Evolutionary conservation across 805 yeast species (phyloP).

Genomic region (Zygotorulaspora danielsina): DNA sequence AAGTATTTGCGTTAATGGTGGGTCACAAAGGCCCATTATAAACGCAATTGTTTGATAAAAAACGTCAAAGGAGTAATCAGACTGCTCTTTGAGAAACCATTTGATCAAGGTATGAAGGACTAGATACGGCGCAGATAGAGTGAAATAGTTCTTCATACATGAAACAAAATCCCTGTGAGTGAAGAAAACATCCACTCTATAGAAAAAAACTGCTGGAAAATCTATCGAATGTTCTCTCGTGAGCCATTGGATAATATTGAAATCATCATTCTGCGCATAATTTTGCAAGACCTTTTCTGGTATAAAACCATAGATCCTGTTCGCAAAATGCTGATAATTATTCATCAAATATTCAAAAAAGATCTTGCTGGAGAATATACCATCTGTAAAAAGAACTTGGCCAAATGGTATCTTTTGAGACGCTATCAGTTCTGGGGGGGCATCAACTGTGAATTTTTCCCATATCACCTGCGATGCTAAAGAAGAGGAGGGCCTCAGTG

Average conservation of each 20-base stretch:
- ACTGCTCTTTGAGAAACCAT: constrained; percentile 8
- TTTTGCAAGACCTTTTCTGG: constrained; percentile 6
- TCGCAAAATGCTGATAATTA: constrained; percentile 2
- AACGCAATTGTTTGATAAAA: not conserved
- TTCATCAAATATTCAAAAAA: constrained; percentile 8
- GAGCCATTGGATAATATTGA: constrained; percentile 1
- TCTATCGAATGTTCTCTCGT: constrained; percentile 8
- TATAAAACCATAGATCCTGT: constrained; percentile 5
- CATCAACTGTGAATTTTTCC: constrained; percentile 14
- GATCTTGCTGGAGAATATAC: constrained; percentile 6
- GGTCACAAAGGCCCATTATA: not conserved
- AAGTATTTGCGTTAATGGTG: not conserved
- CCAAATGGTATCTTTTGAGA: not conserved
- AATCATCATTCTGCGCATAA: constrained; percentile 1
- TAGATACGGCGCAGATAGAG: constrained; percentile 6
- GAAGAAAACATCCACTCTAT: constrained; percentile 15
- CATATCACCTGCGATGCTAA: constrained; percentile 13
- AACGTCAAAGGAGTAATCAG: not conserved
- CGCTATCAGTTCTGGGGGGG: constrained; percentile 2
- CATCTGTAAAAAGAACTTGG: constrained; percentile 9
- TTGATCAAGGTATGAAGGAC: constrained; percentile 5
- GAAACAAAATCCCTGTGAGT: constrained; percentile 9
- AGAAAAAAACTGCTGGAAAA: constrained; percentile 21
- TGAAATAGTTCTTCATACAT: constrained; percentile 9
- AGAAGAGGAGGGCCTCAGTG: constrained; percentile 17